phyloP scores from a whole-genome alignment of 1,284 basidiomycete species.

The Cutaneotrichosporon dermatis region DNA sequence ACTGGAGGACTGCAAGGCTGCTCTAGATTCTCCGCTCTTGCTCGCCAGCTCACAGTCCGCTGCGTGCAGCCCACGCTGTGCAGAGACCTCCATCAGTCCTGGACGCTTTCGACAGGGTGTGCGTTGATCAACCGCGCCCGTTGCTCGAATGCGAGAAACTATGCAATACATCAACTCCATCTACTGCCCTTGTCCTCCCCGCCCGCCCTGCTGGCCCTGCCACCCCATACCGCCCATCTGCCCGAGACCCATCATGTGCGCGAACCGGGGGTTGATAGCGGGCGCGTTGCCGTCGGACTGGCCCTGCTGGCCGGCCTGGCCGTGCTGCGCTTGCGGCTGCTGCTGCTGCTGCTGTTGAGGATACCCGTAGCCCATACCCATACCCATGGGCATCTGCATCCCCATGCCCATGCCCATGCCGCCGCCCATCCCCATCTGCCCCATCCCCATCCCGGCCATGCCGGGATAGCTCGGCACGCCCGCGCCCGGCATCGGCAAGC shows the following conservation, averaged over 20 bases:
- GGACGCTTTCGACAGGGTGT: no score
- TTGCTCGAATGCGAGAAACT: no score
- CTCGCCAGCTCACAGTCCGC: no score
- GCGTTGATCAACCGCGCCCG: no score
- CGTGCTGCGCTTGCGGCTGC: slow-evolving; percentile 8
- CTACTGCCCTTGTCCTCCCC: no score
- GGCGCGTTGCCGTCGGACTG: slow-evolving; percentile 15
- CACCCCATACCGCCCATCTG: slow-evolving; percentile 12
- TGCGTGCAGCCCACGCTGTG: no score
- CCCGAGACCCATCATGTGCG: slow-evolving; percentile 29
- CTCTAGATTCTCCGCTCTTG: no score
- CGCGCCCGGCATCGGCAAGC: slow-evolving; percentile 3
- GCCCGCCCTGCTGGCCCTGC: neutral
- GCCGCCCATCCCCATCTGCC: slow-evolving; percentile 5
- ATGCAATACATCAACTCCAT: no score
- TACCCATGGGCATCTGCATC: slow-evolving; percentile 6
- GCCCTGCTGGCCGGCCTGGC: neutral
- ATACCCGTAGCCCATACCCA: slow-evolving; percentile 4
- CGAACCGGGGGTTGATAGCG: slow-evolving; percentile 47
- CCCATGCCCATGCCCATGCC: slow-evolving; percentile 9
- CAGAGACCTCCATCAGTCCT: no score
- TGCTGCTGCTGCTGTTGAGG: slow-evolving; percentile 2
- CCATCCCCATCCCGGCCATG: slow-evolving; percentile 7
- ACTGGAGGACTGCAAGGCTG: no score
- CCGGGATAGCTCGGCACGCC: no score